These are phyloP conservation scores for Rhynchospora tenuis DNA, from an alignment of 176 grass and related monocot species.

Conservation along the genomic window DNA sequence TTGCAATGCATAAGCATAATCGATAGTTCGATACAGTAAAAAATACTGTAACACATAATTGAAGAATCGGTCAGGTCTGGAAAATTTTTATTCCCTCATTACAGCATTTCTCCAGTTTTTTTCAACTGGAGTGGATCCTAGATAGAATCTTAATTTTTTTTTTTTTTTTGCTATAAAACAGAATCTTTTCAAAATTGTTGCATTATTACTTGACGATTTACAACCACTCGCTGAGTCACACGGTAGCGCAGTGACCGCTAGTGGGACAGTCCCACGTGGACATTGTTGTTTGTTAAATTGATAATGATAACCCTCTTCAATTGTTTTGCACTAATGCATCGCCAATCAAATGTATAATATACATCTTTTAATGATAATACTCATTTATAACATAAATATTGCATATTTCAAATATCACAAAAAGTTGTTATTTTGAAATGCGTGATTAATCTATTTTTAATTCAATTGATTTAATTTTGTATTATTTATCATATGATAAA, in stretches of 20 bases:
- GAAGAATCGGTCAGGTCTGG: too few species aligned
- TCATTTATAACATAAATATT: too few species aligned
- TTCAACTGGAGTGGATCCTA: not conserved
- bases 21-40: too few species aligned
- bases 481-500: too few species aligned
- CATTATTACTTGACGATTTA: not conserved
- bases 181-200: not conserved
- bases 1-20: too few species aligned
- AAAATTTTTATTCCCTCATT: too few species aligned
- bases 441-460: not conserved
- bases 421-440: not conserved
- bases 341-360: not conserved
- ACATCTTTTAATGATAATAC: too few species aligned
- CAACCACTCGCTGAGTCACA: not conserved
- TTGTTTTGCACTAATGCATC: not conserved
- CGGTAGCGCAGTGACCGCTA: not conserved
- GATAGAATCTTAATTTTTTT: not conserved
- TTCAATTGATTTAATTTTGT: not conserved
- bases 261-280: not conserved
- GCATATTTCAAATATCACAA: not conserved
- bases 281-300: not conserved
- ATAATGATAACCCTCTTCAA: not conserved
- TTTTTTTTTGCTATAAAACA: not conserved
- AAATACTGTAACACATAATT: too few species aligned
- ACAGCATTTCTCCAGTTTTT: not conserved